phyloP scores from a whole-genome alignment of 352 stramenopile species.

The Vaucheria bursata region DNA sequence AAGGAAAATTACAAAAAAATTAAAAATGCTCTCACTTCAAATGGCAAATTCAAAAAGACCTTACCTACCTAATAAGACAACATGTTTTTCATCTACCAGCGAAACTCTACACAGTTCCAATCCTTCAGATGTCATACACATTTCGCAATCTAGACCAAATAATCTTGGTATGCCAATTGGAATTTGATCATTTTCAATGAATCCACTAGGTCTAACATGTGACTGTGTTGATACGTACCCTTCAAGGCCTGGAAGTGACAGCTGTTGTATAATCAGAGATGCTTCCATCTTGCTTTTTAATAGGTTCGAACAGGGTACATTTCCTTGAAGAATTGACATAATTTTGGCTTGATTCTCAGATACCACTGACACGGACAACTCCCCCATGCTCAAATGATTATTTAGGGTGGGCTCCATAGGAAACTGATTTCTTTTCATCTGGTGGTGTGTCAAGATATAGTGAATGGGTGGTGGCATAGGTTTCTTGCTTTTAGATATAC shows the following conservation, averaged over 20 bases:
- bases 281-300: not conserved
- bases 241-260: not conserved
- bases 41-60: too few relatives aligned
- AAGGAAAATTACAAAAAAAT: too few relatives aligned
- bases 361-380: not conserved
- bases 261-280: not conserved
- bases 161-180: conserved; percentile 5
- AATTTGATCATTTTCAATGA: not conserved
- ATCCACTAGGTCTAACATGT: not conserved
- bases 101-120: conserved; percentile 48
- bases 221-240: not conserved
- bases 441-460: not conserved
- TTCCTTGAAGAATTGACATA: not conserved
- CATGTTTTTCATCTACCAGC: conserved; percentile 40
- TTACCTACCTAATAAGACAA: conserved; percentile 38
- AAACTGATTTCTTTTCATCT: conserved; percentile 5
- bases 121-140: conserved; percentile 49
- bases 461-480: not conserved
- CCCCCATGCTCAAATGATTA: not conserved
- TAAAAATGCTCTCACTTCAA: too few relatives aligned
- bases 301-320: not conserved
- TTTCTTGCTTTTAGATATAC: not conserved
- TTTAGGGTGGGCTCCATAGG: not conserved
- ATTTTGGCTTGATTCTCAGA: not conserved
- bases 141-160: conserved; percentile 51